phyloP scores from a whole-genome alignment of 257 asterid species.

The Scutellaria minor region DNA sequence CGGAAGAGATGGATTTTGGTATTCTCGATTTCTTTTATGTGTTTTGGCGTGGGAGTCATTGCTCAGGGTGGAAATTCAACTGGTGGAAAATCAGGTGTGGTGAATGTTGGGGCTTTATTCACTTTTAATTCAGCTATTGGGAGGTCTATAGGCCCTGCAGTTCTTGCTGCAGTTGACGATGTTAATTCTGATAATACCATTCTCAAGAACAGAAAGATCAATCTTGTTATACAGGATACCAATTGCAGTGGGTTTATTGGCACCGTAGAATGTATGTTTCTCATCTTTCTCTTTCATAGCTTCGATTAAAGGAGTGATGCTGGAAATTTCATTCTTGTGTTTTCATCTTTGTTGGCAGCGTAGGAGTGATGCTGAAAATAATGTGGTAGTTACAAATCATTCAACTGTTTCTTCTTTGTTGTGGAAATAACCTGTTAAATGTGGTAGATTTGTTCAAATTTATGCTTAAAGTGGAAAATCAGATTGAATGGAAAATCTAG shows the following conservation, averaged over 20 bases:
- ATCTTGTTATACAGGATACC: constrained; percentile 67
- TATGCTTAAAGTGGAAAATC: not conserved
- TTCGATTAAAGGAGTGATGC: not conserved
- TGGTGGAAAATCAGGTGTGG: constrained; percentile 43
- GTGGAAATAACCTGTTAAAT: not conserved
- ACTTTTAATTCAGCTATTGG: constrained; percentile 81
- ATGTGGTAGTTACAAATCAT: not conserved
- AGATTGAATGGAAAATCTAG: not conserved
- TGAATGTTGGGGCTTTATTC: constrained; percentile 82
- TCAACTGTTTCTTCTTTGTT: not conserved
- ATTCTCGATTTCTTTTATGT: constrained; percentile 34
- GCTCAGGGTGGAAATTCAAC: constrained; percentile 39
- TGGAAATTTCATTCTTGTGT: not conserved
- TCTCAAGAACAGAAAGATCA: constrained; percentile 56
- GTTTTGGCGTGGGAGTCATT: constrained; percentile 25
- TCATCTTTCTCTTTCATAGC: not conserved
- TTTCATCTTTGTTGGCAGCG: not conserved
- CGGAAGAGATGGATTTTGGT: constrained; percentile 24
- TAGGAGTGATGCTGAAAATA: not conserved
- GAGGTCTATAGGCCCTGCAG: constrained; percentile 68
- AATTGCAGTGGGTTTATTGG: constrained; percentile 96
- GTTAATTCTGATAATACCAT: constrained; percentile 67
- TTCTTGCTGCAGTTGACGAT: constrained; percentile 80
- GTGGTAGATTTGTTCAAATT: not conserved
- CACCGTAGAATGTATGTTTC: constrained; percentile 67